Conservation (phyloP, 148 eudicot species). For the Rhododendron ferrugineum region DNA sequence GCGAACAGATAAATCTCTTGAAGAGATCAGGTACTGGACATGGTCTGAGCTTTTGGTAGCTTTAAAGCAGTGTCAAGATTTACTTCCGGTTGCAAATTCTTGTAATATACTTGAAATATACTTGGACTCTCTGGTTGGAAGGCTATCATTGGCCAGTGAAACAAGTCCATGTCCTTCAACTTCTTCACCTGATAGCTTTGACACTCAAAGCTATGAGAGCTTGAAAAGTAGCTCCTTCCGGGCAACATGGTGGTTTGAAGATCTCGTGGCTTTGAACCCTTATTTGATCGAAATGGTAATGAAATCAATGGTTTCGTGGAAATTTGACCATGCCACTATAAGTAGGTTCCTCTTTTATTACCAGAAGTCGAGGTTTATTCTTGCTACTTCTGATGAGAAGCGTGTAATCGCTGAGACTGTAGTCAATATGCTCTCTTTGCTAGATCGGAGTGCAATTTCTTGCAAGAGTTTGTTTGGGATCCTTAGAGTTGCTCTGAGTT, state of each 20-base stretch:
- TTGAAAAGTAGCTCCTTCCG: slow-evolving; percentile 35
- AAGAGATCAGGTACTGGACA: slow-evolving; percentile 49
- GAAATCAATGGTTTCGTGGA: slow-evolving; percentile 40
- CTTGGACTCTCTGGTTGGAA: slow-evolving; percentile 49
- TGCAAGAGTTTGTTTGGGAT: slow-evolving; percentile 54
- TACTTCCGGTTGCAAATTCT: slow-evolving; percentile 17
- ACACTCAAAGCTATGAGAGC: slow-evolving; percentile 65
- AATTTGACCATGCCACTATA: slow-evolving; percentile 41
- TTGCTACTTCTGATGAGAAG: slow-evolving; percentile 37
- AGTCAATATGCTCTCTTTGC: slow-evolving; percentile 31
- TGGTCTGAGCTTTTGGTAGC: slow-evolving; percentile 66
- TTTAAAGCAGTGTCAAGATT: slow-evolving; percentile 44
- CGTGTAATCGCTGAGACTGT: slow-evolving; percentile 37
- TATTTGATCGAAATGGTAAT: slow-evolving; percentile 27
- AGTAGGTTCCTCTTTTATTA: slow-evolving; percentile 64
- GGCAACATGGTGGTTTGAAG: slow-evolving; percentile 77
- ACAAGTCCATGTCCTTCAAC: slow-evolving; percentile 57
- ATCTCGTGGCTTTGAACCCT: slow-evolving; percentile 34
- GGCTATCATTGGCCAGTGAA: slow-evolving; percentile 43
- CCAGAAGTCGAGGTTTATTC: slow-evolving; percentile 44
- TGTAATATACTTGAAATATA: slow-evolving; percentile 35
- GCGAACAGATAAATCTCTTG: slow-evolving; percentile 43
- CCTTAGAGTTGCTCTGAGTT: slow-evolving; percentile 32
- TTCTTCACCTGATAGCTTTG: slow-evolving; percentile 66
- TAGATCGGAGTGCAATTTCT: slow-evolving; percentile 36